Evolutionary conservation across 176 grass and related monocot species (phyloP), one percentile per base, ranked within the genome.

Genomic region (Chloris gayana): DNA sequence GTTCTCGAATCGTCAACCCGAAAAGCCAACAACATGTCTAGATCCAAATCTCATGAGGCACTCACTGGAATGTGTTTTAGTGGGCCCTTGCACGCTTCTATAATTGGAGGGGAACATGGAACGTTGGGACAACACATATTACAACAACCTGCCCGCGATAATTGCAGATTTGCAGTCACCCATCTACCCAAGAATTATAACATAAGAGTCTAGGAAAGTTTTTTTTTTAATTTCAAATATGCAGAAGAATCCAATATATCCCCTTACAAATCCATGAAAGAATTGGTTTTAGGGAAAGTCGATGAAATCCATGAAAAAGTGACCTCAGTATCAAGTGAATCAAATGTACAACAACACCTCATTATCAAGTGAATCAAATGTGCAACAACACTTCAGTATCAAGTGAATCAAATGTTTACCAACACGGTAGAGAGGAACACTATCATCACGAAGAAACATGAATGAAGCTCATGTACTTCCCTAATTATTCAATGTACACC

Each of bases 401-500:
- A n/a, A n/a, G n/a, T 73, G 42, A 64, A 37, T 12, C 9, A 44
- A 27, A 42, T 42, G 5, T 65, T 64, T 12, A 19, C 29, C 61
- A 63, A 32, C 41, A n/a, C 19, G n/a, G 31, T 77, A 66, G 27
- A 64, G 21, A n/a, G 11, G 14, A 7, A 0, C 32, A 45, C n/a
- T 77, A 19, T 64, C 6, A 27, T 46, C 35, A 42, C 18, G 41
- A 64, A 51, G 67, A 39, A 53, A 10, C 21, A 33, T 29, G 63
- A 70, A 85, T 41, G 21, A 29, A 61, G 19, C 34, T 75, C 70
- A 56, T 25, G 26, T 37, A 30, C 21, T 57, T 44, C 17, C 53
- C 22, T 21, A 26, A 29, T 76, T 82, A 82, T 78, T 78, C 8
- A 35, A 44, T 59, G 25, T 67, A 78, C 73, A 82, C 1, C 61